Conservation (phyloP, 345 rosid genomes). For the Anacardium occidentale region DNA sequence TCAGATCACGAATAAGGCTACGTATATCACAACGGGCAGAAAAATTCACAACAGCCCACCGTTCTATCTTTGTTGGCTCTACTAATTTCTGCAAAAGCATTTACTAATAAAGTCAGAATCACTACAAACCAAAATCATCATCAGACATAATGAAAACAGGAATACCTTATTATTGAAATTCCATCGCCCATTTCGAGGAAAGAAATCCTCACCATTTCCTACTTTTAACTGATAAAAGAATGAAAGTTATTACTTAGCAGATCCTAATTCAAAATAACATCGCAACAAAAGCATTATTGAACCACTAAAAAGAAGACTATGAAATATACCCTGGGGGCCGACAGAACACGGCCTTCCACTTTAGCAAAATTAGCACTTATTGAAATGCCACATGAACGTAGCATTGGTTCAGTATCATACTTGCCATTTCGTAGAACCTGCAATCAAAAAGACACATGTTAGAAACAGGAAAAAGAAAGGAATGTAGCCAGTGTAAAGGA, state of each 20-base stretch:
- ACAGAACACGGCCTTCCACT: constrained; percentile 79
- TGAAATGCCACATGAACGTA: constrained; percentile 67
- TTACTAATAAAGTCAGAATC: constrained; percentile 11
- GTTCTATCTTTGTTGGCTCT: constrained; percentile 62
- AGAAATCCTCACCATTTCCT: constrained; percentile 79
- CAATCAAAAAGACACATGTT: constrained; percentile 17
- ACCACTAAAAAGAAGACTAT: not conserved
- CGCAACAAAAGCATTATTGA: not conserved
- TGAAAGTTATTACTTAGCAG: not conserved
- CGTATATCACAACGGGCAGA: constrained; percentile 76
- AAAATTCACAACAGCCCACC: constrained; percentile 89
- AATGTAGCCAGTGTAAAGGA: constrained; percentile 1
- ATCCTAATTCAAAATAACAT: not conserved
- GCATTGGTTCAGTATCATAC: constrained; percentile 67
- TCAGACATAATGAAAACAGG: not conserved
- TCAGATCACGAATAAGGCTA: constrained; percentile 50
- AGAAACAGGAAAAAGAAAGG: constrained; percentile 8
- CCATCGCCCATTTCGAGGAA: constrained; percentile 86
- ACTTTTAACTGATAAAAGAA: constrained; percentile 59
- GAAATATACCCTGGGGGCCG: constrained; percentile 63
- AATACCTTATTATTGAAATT: constrained; percentile 83
- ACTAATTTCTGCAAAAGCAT: constrained; percentile 56
- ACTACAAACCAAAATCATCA: constrained; percentile 4
- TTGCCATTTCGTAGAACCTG: constrained; percentile 70
- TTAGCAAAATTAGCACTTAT: constrained; percentile 55